Conservation (phyloP, 2,329 filamentous ascomycete genomes). For the Calonectria henricotiae region DNA sequence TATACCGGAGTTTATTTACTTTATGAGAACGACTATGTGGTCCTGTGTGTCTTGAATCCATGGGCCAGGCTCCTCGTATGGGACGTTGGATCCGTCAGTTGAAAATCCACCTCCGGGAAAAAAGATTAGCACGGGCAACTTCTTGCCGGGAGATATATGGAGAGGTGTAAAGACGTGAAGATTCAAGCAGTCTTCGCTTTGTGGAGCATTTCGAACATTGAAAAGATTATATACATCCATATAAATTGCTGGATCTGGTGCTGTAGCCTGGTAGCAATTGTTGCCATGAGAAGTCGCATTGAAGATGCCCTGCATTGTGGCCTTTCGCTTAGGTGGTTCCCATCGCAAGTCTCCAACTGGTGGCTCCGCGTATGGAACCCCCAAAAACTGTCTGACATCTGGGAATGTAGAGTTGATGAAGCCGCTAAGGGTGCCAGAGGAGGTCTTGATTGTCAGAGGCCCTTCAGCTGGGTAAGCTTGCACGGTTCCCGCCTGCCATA, state of each 20-base stretch:
- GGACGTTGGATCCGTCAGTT: background rate
- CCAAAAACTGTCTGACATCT: no score
- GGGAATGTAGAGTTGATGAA: no score
- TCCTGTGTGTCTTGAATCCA: background rate
- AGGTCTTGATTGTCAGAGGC: no score
- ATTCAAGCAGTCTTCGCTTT: background rate
- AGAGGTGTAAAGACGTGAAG: background rate
- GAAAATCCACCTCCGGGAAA: background rate
- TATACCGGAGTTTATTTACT: no score
- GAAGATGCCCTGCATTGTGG: no score
- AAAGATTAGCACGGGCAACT: background rate
- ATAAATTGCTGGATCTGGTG: background rate
- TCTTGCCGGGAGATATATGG: background rate
- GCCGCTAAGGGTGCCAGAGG: no score
- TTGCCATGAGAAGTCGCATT: no score
- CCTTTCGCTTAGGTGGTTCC: no score
- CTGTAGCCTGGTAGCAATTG: background rate
- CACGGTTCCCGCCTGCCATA: no score
- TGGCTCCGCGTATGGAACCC: no score
- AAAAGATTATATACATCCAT: background rate
- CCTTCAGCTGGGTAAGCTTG: no score
- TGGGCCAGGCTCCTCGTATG: background rate
- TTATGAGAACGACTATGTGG: background rate
- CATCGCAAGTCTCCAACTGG: no score
- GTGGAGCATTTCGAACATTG: background rate